phyloP scores from a whole-genome alignment of 139 green algal species.

The Yamagishiella unicocca region DNA sequence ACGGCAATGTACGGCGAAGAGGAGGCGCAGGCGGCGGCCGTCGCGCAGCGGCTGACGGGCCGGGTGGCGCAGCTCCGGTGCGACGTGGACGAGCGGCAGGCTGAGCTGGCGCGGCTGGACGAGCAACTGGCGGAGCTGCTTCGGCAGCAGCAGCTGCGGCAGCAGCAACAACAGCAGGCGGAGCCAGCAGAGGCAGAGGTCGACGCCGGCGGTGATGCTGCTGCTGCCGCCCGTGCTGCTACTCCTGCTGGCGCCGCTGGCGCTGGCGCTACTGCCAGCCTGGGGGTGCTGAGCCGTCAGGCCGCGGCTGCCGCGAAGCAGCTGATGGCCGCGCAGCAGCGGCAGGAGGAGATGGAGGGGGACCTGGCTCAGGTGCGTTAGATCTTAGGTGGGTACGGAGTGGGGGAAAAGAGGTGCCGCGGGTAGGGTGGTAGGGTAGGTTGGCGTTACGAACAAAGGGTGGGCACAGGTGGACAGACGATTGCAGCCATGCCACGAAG shows the following conservation, averaged over 20 bases:
- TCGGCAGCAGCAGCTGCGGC: neutral
- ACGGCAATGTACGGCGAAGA: conserved; percentile 5
- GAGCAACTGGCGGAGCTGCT: neutral
- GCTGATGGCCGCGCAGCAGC: neutral
- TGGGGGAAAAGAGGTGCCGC: too few relatives aligned
- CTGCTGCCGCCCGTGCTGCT: neutral
- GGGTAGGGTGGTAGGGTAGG: too few relatives aligned
- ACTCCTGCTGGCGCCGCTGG: too few relatives aligned
- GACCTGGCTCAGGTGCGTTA: too few relatives aligned
- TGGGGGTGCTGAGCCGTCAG: too few relatives aligned
- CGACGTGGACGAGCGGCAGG: neutral
- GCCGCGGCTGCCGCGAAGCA: neutral
- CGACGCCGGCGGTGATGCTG: neutral
- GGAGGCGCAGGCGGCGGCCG: neutral
- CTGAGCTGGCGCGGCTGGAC: neutral
- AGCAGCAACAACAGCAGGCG: neutral
- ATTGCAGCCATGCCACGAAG: too few relatives aligned
- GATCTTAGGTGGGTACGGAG: too few relatives aligned
- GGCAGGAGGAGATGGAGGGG: neutral
- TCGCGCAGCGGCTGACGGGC: neutral
- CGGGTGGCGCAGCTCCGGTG: neutral
- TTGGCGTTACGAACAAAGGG: too few relatives aligned
- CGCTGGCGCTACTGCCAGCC: too few relatives aligned
- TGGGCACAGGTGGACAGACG: too few relatives aligned
- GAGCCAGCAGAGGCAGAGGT: neutral